phyloP scores from a whole-genome alignment of 2,329 filamentous ascomycete species.

The Neopestalotiopsis clavispora region DNA sequence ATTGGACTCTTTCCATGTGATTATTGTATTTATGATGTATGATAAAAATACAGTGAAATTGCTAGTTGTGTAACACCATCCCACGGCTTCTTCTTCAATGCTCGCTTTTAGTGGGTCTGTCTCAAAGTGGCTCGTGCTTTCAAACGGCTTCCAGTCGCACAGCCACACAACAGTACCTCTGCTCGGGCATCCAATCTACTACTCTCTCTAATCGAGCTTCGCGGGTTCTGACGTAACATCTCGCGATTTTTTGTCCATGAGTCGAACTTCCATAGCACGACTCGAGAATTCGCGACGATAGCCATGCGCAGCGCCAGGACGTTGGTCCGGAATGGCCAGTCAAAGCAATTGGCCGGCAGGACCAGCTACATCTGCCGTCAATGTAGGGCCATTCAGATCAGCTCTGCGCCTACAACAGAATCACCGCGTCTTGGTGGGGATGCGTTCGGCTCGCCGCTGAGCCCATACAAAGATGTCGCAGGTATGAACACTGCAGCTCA shows the following conservation, averaged over 20 bases:
- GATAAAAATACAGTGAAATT: too few species aligned
- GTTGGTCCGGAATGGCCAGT: conserved; percentile 29
- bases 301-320: conserved; percentile 35
- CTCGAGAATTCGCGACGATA: conserved; percentile 11
- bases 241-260: conserved; percentile 6
- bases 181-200: not conserved
- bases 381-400: conserved; percentile 68
- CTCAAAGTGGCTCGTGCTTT: not conserved
- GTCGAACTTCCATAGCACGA: not conserved
- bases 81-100: too few species aligned
- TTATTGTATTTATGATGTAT: too few species aligned
- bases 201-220: not conserved
- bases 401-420: conserved; percentile 62
- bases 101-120: too few species aligned
- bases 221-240: not conserved
- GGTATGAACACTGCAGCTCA: conserved; percentile 41
- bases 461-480: conserved; percentile 52
- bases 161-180: conserved; percentile 9
- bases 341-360: conserved; percentile 26
- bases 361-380: conserved; percentile 53
- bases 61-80: too few species aligned
- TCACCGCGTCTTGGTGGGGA: conserved; percentile 55
- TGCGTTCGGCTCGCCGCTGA: conserved; percentile 57
- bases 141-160: not conserved
- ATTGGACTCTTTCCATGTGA: too few species aligned